Base-by-base conservation (phyloP, 352 stramenopile genomes). In the Thalassiosira hispida region DNA sequence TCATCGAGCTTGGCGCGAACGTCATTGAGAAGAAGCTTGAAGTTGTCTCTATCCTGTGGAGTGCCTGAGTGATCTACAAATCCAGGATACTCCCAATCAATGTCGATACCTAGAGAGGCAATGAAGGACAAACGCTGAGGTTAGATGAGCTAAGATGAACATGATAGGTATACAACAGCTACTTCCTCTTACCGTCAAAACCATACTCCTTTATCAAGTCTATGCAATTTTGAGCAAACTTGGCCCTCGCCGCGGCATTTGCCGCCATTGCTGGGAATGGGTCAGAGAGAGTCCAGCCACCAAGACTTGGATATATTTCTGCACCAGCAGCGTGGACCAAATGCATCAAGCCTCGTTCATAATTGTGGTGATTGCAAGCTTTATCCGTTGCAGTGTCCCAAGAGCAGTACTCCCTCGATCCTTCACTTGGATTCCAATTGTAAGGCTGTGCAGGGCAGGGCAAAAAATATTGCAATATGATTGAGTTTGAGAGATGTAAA, bases 51-150 rank as follows among this genome's bases (percentile, higher is more conserved):
- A 25, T 83, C 74, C 25, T 72, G 16, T 11, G 66, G 29, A 7
- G 74, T 83, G 9, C 74, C 74, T 11, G 67, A 83, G 27, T 83
- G 74, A 40, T 72, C 65, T 20, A 67, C 61, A 12, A 73, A 73
- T n/a, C 72, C 72, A 27, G 72, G 64, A 61, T 79, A 79, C 12
- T 81, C 73, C 73, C 74, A 82, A 55, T 71, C 59, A 44, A 78
- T 27, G n/a, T 70, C 69, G 20, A 76, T 76, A 3, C 53, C 53
- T 62, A 25, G 42, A 9, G 7, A n/a, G 25, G 18, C 2, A 40
- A 44, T 29, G 9, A 40, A 38, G 4, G 2, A 62, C 33, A 12
- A 40, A 46, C 20, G 53, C 2, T n/a, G 14, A 62, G 27, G 8
- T 46, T 62, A 44, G 25, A 46, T n/a, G n/a, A n/a, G n/a, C n/a